Conservation (phyloP, 2,329 filamentous ascomycete species). For the Colletotrichum eleusines region DNA sequence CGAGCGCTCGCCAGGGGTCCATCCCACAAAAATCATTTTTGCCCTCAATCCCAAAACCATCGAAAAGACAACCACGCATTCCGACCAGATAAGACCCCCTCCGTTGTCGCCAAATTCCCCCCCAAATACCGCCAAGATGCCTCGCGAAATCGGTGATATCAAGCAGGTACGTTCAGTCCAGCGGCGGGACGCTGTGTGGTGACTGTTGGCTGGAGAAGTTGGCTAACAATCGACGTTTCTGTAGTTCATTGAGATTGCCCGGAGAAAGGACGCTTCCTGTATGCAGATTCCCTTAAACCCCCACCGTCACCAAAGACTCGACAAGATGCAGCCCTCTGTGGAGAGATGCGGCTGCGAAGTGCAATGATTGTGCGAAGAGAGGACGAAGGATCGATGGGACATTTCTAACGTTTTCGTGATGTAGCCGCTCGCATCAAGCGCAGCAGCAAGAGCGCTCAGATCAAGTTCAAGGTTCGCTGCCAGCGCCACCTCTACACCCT, state of each 20-base stretch:
- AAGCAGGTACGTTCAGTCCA: constrained; percentile 73
- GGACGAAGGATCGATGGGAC: constrained; percentile 2
- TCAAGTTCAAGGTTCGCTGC: constrained; percentile 99
- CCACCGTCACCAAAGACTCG: neutral
- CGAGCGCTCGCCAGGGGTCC: constrained; percentile 32
- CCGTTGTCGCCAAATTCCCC: constrained; percentile 40
- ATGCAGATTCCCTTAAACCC: constrained; percentile 61
- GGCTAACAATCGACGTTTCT: constrained; percentile 46
- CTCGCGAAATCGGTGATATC: constrained; percentile 97
- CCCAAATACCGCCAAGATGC: constrained; percentile 83
- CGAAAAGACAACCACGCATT: constrained; percentile 32
- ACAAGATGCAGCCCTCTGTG: neutral
- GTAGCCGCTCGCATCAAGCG: constrained; percentile 94
- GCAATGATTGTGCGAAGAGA: constrained; percentile 29
- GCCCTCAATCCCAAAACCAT: constrained; percentile 40
- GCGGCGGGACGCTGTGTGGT: constrained; percentile 14
- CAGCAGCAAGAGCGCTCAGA: constrained; percentile 88
- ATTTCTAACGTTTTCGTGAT: constrained; percentile 47
- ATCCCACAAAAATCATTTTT: constrained; percentile 44
- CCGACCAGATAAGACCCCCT: constrained; percentile 36
- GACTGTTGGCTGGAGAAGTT: neutral
- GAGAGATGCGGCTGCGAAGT: constrained; percentile 10
- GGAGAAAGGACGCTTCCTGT: constrained; percentile 99
- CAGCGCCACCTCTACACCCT: constrained; percentile 96
- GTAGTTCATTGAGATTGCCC: constrained; percentile 99